Evolutionary conservation across 1,284 basidiomycete species (phyloP).

Genomic region (Trichosporon sp.): DNA sequence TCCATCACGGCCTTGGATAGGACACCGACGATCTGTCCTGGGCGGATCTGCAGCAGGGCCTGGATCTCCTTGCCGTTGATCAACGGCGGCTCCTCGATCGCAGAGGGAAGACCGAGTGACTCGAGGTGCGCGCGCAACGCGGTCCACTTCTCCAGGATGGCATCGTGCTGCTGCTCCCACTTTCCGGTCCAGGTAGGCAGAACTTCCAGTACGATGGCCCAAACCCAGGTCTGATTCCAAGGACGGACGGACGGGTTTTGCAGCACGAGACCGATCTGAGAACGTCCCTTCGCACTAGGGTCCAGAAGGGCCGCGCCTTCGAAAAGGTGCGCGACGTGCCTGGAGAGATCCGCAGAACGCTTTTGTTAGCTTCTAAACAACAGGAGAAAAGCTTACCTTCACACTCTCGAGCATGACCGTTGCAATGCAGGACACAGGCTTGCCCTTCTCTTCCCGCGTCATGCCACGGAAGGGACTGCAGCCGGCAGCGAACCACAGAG

Average conservation of each 20-base stretch:
- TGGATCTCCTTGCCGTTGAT: slow-evolving; percentile 69
- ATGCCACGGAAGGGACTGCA: slow-evolving; percentile 61
- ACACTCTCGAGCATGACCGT: slow-evolving; percentile 73
- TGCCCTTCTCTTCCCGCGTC: slow-evolving; percentile 63
- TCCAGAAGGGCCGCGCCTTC: slow-evolving; percentile 55
- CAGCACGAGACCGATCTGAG: slow-evolving; percentile 31
- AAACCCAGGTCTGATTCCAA: slow-evolving; percentile 67
- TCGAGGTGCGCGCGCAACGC: slow-evolving; percentile 58
- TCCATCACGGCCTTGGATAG: slow-evolving; percentile 62
- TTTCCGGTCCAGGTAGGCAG: slow-evolving; percentile 54
- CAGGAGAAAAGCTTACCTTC: slow-evolving; percentile 51
- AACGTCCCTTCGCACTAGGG: slow-evolving; percentile 52
- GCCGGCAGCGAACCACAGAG: slow-evolving; percentile 67
- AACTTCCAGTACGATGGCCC: slow-evolving; percentile 69
- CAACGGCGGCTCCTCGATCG: slow-evolving; percentile 64
- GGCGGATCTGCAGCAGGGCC: slow-evolving; percentile 54
- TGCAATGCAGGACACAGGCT: slow-evolving; percentile 57
- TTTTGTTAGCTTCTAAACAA: slow-evolving; percentile 14
- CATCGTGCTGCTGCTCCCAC: slow-evolving; percentile 55
- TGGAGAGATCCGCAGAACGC: slow-evolving; percentile 71
- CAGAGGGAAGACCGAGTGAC: slow-evolving; percentile 57
- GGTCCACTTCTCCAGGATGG: slow-evolving; percentile 61
- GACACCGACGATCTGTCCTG: slow-evolving; percentile 64
- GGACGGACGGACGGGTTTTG: slow-evolving; percentile 28
- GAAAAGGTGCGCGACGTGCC: slow-evolving; percentile 68